Conservation (phyloP, 2,329 filamentous ascomycete species). For the Rhytidhysteron rufulum region DNA sequence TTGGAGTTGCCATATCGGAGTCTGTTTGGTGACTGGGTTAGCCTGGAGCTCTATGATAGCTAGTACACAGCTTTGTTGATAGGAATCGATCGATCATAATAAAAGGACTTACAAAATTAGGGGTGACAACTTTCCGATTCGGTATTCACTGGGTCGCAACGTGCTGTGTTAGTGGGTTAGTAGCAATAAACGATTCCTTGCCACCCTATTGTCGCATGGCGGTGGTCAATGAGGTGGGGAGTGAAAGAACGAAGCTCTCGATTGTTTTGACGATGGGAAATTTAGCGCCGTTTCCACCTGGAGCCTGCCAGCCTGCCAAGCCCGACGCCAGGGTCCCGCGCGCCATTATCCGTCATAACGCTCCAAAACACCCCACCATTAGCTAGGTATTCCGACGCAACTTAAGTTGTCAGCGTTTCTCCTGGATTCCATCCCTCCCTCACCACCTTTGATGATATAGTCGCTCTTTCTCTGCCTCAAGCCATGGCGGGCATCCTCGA, state of each 20-base stretch:
- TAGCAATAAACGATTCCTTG: not conserved
- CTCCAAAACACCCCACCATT: too few species aligned
- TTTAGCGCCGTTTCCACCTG: not conserved
- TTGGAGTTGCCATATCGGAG: not conserved
- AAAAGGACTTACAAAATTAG: not conserved
- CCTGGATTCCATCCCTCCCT: not conserved
- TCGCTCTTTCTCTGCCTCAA: slow-evolving; percentile 6
- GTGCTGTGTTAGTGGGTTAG: slow-evolving; percentile 3
- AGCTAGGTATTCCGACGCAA: too few species aligned
- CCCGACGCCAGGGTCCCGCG: not conserved
- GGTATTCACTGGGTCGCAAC: too few species aligned
- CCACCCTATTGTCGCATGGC: slow-evolving; percentile 1
- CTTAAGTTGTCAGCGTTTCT: not conserved
- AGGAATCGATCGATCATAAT: not conserved
- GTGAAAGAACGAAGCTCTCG: not conserved
- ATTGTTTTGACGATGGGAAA: slow-evolving; percentile 2
- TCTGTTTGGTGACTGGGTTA: not conserved
- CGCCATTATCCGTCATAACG: not conserved
- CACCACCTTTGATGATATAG: not conserved
- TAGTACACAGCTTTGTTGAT: not conserved
- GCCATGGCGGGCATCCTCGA: slow-evolving; percentile 51
- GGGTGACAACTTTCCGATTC: too few species aligned
- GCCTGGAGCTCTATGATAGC: not conserved
- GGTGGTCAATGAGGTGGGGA: not conserved
- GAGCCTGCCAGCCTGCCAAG: not conserved